Evolutionary conservation across 2,329 filamentous ascomycete genomes (phyloP).

Genomic region (Dryadomyces quercivorus): DNA sequence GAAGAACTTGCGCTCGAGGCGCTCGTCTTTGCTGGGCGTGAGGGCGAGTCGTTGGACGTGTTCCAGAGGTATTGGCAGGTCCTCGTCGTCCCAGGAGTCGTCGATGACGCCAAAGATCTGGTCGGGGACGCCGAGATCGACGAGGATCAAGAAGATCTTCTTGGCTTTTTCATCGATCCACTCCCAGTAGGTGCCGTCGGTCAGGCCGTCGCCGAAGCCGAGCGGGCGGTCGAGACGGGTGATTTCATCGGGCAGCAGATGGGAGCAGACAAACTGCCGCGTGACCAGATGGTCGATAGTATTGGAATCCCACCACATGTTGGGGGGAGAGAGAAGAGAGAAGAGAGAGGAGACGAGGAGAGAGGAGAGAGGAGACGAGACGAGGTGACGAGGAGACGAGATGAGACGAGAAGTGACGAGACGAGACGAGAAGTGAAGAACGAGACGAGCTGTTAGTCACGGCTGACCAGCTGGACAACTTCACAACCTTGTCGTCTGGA

Average conservation of each 20-base stretch:
- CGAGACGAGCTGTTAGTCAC: too few relatives aligned
- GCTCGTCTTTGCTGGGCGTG: conserved; percentile 45
- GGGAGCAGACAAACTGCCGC: conserved; percentile 51
- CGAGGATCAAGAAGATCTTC: conserved; percentile 57
- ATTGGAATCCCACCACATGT: conserved; percentile 56
- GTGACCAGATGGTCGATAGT: conserved; percentile 60
- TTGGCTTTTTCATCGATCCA: conserved; percentile 62
- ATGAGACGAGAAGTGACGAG: too few relatives aligned
- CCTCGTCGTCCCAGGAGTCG: conserved; percentile 64
- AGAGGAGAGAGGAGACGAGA: neutral
- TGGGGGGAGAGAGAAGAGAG: neutral
- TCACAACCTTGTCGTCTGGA: neutral
- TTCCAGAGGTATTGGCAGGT: conserved; percentile 56
- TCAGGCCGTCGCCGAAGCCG: conserved; percentile 55
- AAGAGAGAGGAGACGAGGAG: neutral
- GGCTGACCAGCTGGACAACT: too few relatives aligned
- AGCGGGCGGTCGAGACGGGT: conserved; percentile 49
- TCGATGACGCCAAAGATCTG: conserved; percentile 67
- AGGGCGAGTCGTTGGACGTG: conserved; percentile 52
- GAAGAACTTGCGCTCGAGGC: conserved; percentile 57
- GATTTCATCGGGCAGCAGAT: conserved; percentile 51
- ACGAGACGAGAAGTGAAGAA: too few relatives aligned
- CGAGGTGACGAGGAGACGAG: neutral
- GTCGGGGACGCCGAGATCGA: conserved; percentile 57
- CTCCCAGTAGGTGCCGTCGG: conserved; percentile 65